Evolutionary conservation across 2,329 filamentous ascomycete genomes (phyloP).

Genomic region (Biscogniauxia marginata): DNA sequence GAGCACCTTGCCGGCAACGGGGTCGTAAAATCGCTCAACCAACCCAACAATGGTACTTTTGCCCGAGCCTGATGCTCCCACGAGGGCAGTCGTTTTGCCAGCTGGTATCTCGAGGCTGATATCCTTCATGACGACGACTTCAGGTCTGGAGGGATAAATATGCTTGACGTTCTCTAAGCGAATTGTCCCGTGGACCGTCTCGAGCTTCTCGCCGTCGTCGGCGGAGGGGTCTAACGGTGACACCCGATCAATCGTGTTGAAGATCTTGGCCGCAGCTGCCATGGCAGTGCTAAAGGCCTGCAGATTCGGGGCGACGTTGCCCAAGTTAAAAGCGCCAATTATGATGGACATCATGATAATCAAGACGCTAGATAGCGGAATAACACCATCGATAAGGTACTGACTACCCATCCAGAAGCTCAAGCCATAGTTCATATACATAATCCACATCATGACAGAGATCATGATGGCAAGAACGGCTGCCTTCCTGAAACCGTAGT

Average conservation of each 20-base stretch:
- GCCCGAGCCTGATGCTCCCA: constrained; percentile 90
- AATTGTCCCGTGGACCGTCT: constrained; percentile 72
- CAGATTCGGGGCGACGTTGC: constrained; percentile 80
- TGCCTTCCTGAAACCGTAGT: constrained; percentile 75
- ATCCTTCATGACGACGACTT: constrained; percentile 83
- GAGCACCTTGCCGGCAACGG: constrained; percentile 73
- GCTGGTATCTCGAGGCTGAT: constrained; percentile 79
- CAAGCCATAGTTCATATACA: constrained; percentile 85
- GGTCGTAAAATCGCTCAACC: constrained; percentile 91
- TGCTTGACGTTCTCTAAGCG: constrained; percentile 82
- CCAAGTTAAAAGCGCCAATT: constrained; percentile 88
- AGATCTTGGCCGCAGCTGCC: constrained; percentile 88
- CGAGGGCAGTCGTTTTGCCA: constrained; percentile 88
- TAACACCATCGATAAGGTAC: constrained; percentile 66
- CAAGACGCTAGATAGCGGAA: constrained; percentile 68
- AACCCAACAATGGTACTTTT: constrained; percentile 94
- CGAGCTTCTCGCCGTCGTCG: constrained; percentile 69
- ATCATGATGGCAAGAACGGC: constrained; percentile 73
- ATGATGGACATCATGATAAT: constrained; percentile 89
- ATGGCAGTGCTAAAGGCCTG: constrained; percentile 84
- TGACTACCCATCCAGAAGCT: constrained; percentile 85
- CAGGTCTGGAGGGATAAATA: constrained; percentile 90
- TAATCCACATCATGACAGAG: constrained; percentile 75
- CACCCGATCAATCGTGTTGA: constrained; percentile 82
- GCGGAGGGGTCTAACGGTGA: constrained; percentile 81